Evolutionary conservation across 139 green algal genomes (phyloP).

Genomic region (Eudorina sp.): DNA sequence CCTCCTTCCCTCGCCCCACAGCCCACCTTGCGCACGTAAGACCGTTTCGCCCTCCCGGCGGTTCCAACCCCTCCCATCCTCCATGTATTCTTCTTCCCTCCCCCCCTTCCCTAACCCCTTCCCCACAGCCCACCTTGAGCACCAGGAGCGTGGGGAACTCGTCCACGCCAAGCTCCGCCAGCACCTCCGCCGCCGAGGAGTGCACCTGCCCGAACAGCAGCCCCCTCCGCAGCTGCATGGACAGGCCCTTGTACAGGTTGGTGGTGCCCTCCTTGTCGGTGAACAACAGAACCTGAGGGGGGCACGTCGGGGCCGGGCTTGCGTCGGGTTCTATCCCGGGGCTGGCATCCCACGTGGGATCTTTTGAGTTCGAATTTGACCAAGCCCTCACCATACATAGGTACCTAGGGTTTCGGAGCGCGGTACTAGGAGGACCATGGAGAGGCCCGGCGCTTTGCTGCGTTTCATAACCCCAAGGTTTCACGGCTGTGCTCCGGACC

Average conservation of each 20-base stretch:
- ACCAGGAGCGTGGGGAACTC: constrained; percentile 45
- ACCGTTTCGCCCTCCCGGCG: too few relatives aligned
- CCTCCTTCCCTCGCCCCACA: neutral
- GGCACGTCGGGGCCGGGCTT: too few relatives aligned
- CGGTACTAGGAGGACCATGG: too few relatives aligned
- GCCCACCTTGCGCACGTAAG: too few relatives aligned
- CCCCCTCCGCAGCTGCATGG: constrained; percentile 43
- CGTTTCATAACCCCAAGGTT: too few relatives aligned
- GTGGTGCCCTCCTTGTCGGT: constrained; percentile 51
- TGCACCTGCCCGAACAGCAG: constrained; percentile 54
- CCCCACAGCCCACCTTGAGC: constrained; percentile 20
- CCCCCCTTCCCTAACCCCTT: neutral
- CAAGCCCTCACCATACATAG: too few relatives aligned
- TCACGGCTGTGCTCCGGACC: too few relatives aligned
- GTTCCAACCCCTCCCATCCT: neutral
- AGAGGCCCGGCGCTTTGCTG: too few relatives aligned
- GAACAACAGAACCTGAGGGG: constrained; percentile 55
- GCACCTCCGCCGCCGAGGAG: neutral
- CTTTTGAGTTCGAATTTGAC: too few relatives aligned
- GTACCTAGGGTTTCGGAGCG: too few relatives aligned
- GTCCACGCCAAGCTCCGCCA: constrained; percentile 8
- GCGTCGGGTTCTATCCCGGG: too few relatives aligned
- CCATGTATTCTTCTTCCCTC: neutral
- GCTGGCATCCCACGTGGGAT: too few relatives aligned
- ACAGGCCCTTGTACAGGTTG: constrained; percentile 56